Base-by-base conservation (phyloP, 352 stramenopile species). In the Blastocystis sp. region DNA sequence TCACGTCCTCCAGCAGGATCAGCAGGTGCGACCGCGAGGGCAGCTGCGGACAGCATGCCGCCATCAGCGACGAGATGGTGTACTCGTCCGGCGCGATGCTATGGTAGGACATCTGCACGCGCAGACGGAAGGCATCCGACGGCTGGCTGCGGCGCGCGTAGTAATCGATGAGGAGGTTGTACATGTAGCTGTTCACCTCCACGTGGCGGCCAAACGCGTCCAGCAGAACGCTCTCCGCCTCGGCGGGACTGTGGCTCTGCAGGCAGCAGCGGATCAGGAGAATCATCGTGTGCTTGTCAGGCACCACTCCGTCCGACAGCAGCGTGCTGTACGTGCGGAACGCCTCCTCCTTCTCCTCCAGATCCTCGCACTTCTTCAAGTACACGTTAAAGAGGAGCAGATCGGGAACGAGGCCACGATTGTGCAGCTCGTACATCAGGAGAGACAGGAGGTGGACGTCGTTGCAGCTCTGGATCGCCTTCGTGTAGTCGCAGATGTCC, bases 401-500 rank as follows among this genome's bases (percentile, higher is more conserved):
- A 63, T 88, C 78, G 38, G 78, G 78, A 38, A 66, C 54, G 6
- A 88, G 40, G 24, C 78, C 78, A 77, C 68, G 78, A 66, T 34
- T 77, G 38, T 66, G 78, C 10, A 88, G 24, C 54, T 88, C 78
- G 19, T 40, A 28, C 78, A 88, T 88, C 48, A 88, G 34, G 9
- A 79, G 34, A 60, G 64, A 76, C 21, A 66, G 45, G 24, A 78
- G 48, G 45, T 34, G 45, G 10, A 88, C 43, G 52, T n/a, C 66
- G 45, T 78, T 79, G 45, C 78, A 88, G 48, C 78, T 79, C 64
- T 76, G 68, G 57, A 88, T 76, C 19, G 78, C 78, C 38, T 88
- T 88, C 59, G 78, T 88, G 28, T 88, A 88, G 43, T 88, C 78
- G 66, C 78, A 57, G 14, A 88, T 78, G 45, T 88, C 78, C n/a